Percentiles rank a stretch among this genome's conserved stretches.
Conservation (phyloP, 768 basidiomycete species). For the Suillus plorans region DNA sequence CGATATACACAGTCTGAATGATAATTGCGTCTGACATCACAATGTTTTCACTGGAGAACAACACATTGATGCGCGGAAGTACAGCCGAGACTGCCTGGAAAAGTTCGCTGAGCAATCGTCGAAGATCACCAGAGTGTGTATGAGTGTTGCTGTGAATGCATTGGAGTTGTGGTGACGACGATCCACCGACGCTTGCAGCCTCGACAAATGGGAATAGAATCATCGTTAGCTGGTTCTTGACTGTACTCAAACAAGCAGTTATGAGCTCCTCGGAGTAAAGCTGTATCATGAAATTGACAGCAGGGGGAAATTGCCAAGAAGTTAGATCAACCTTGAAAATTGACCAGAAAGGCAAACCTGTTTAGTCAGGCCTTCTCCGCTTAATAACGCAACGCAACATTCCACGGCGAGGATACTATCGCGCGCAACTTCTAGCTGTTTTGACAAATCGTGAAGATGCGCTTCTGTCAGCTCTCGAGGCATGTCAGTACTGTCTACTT, state of each 20-base stretch:
- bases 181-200: conserved; percentile 45
- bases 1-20: conserved; percentile 89
- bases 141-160: conserved; percentile 48
- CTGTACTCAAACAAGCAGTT: conserved; percentile 66
- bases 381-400: conserved; percentile 75
- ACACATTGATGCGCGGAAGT: conserved; percentile 70
- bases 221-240: conserved; percentile 79
- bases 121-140: conserved; percentile 32
- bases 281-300: conserved; percentile 34
- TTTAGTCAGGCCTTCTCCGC: conserved; percentile 79
- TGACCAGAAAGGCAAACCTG: conserved; percentile 52
- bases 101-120: conserved; percentile 59
- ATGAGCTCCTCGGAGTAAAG: conserved; percentile 95
- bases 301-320: background rate
- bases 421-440: conserved; percentile 56
- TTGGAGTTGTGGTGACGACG: conserved; percentile 49
- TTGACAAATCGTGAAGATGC: conserved; percentile 51
- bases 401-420: conserved; percentile 84
- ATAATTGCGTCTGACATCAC: conserved; percentile 85
- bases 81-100: conserved; percentile 73
- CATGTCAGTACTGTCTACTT: conserved; percentile 9
- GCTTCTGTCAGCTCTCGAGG: conserved; percentile 39
- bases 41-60: conserved; percentile 70
- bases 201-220: conserved; percentile 88
- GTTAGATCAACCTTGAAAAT: background rate